Base-by-base conservation (phyloP, 176 grass and related monocot genomes). In the Puya raimondii region DNA sequence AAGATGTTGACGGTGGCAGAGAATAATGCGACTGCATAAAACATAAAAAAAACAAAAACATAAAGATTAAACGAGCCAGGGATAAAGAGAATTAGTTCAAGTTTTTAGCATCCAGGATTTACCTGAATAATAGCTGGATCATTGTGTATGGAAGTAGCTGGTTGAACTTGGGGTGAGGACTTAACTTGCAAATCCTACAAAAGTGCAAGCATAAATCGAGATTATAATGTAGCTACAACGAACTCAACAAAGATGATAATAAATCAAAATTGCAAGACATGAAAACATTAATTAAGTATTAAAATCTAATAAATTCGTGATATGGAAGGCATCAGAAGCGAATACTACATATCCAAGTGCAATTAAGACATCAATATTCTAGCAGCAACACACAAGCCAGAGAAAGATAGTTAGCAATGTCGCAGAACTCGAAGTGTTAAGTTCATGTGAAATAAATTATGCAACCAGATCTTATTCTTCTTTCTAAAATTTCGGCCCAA, bases 81-180 rank as follows among this genome's bases (percentile, higher is more conserved):
- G 21, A n/a, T 14, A 64, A 61, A 80, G 9, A 5, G 12, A 15
- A 13, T 57, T n/a, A 14, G 18, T 53, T 18, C n/a, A 71, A 52
- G 2, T 63, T 67, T 68, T 52, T 47, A 70, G 21, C 25, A 53
- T 71, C 63, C 70, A 26, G 18, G 21, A 1, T 7, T 53, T 80
- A 96, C 87, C 91, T 96, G 87, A 48, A 91, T 96, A 85, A 96
- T 90, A 72, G 91, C 84, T 75, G 91, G 91, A 76, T 96, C 91
- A 42, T 87, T 91, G 70, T 90, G 76, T 72, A 84, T 64, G 70
- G 84, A 57, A 75, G 84, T 65, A 69, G 81, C 67, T 68, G 85
- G 76, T 12, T 83, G 80, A 26, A 52, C 67, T 1, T 79, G 89
- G 11, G 85, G 85, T 15, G 85, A 88, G 7, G 89, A 92, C 52